phyloP scores from a whole-genome alignment of 345 rosid species.

The Euphorbia lathyris region DNA sequence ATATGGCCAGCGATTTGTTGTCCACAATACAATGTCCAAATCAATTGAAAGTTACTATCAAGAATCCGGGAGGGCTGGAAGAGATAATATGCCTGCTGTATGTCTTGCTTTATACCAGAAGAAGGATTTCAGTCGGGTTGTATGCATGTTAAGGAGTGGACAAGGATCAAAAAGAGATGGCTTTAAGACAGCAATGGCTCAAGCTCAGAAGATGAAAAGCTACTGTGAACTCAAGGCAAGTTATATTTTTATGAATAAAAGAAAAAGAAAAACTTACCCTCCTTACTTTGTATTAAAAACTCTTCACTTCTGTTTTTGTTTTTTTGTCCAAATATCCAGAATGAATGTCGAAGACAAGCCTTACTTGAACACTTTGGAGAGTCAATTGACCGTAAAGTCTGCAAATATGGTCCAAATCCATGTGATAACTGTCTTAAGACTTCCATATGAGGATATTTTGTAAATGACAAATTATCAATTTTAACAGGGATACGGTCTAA shows the following conservation, averaged over 20 bases:
- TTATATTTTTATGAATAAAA: not conserved
- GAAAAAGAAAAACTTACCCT: not conserved
- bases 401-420: constrained; percentile 62
- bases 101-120: constrained; percentile 78
- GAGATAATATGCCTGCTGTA: constrained; percentile 66
- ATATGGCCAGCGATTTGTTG: constrained; percentile 64
- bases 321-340: constrained; percentile 33
- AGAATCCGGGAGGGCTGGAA: constrained; percentile 92
- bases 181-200: constrained; percentile 77
- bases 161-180: constrained; percentile 57
- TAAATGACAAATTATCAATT: constrained; percentile 12
- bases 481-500: not conserved
- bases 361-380: constrained; percentile 84
- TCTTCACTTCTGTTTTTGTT: constrained; percentile 10
- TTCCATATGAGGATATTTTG: constrained; percentile 25
- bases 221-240: constrained; percentile 88
- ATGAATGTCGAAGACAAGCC: constrained; percentile 68
- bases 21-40: constrained; percentile 91
- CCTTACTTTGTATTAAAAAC: not conserved
- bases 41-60: constrained; percentile 92
- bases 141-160: constrained; percentile 84
- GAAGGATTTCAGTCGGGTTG: constrained; percentile 92
- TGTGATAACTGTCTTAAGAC: constrained; percentile 75
- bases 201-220: constrained; percentile 82
- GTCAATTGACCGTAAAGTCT: constrained; percentile 50